Conservation (phyloP, 495 filamentous ascomycete genomes). For the Amorphotheca resinae region DNA sequence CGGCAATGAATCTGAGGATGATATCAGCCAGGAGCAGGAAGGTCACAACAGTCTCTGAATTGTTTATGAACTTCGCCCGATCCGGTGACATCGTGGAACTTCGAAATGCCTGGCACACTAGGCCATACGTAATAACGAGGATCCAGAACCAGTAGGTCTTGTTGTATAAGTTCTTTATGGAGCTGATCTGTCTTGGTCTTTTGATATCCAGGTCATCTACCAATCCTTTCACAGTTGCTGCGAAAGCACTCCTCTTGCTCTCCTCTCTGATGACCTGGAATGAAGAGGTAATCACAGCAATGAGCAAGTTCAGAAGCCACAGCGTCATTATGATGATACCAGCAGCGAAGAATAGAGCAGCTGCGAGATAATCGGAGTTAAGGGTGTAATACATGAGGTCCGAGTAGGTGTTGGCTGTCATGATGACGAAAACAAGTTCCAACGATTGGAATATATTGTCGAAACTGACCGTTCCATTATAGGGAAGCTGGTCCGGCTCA, state of each 20-base stretch:
- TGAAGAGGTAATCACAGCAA: constrained; percentile 96
- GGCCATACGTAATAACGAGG: constrained; percentile 59
- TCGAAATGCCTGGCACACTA: constrained; percentile 61
- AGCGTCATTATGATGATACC: constrained; percentile 89
- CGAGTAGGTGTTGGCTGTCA: constrained; percentile 94
- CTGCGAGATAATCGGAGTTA: constrained; percentile 78
- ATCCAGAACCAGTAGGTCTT: constrained; percentile 73
- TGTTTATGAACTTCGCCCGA: constrained; percentile 40
- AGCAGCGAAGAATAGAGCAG: constrained; percentile 72
- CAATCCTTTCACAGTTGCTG: constrained; percentile 49
- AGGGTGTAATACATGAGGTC: constrained; percentile 88
- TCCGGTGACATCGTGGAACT: constrained; percentile 54
- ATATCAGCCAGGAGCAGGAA: constrained; percentile 75
- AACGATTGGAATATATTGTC: constrained; percentile 87
- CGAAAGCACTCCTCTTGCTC: constrained; percentile 86
- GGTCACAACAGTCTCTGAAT: constrained; percentile 66
- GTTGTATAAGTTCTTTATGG: constrained; percentile 55
- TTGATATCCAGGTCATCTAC: constrained; percentile 30
- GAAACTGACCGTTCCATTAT: constrained; percentile 79
- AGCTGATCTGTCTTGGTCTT: constrained; percentile 35
- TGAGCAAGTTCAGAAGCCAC: constrained; percentile 93
- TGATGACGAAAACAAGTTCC: constrained; percentile 95
- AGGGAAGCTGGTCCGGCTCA: constrained; percentile 46
- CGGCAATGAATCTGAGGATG: constrained; percentile 56
- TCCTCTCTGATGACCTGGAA: constrained; percentile 98